Evolutionary conservation across 176 grass and related monocot species (phyloP).

Genomic region (Ensete glaucum): DNA sequence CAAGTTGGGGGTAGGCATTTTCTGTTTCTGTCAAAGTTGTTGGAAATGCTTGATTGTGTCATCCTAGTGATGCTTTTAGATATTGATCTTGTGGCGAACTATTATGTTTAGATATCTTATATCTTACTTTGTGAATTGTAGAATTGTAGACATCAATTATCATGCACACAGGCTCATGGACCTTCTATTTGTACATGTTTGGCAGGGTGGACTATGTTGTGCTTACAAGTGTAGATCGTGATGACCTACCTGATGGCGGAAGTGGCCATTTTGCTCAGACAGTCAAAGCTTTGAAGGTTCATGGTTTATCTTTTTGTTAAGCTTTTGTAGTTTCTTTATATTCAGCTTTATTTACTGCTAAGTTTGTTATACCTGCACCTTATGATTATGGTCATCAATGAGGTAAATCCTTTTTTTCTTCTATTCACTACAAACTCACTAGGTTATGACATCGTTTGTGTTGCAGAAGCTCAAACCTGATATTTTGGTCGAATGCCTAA

Average conservation of each 20-base stretch:
- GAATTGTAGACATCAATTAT: background rate
- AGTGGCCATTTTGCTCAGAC: slow-evolving; percentile 80
- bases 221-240: slow-evolving; percentile 81
- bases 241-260: slow-evolving; percentile 84
- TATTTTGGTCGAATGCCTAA: slow-evolving; percentile 77
- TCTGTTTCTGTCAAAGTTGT: background rate
- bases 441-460: background rate
- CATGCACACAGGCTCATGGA: background rate
- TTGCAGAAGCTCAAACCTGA: slow-evolving; percentile 66
- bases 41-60: background rate
- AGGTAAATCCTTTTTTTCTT: background rate
- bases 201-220: slow-evolving; percentile 83
- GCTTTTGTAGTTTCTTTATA: background rate
- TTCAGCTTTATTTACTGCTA: background rate
- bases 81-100: background rate
- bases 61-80: background rate
- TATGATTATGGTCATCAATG: background rate
- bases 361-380: background rate
- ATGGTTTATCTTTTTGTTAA: background rate
- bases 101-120: background rate
- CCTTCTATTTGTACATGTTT: slow-evolving; percentile 16
- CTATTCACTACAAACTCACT: background rate
- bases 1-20: slow-evolving; percentile 55
- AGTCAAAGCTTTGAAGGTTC: slow-evolving; percentile 70
- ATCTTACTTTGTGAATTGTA: background rate